Percentiles rank a stretch among this genome's conserved stretches.
phyloP scores from a whole-genome alignment of 306 rosid species.

The Acacia melanoxylon region DNA sequence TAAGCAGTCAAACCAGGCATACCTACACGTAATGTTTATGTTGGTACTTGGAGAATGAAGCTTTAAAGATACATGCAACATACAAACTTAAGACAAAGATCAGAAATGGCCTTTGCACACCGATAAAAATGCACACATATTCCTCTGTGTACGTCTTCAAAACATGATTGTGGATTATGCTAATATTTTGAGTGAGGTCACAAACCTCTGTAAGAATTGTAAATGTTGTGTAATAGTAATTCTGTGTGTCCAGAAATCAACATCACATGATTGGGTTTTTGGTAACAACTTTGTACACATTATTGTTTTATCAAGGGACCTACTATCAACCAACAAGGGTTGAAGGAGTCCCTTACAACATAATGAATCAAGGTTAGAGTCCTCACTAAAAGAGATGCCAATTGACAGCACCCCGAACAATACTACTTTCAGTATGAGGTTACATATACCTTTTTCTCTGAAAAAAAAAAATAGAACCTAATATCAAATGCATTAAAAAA shows the following conservation, averaged over 20 bases:
- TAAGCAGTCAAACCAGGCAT: constrained; percentile 13
- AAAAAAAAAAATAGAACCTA: no score
- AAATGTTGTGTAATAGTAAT: not conserved
- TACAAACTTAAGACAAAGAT: not conserved
- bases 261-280: not conserved
- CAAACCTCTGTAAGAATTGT: not conserved
- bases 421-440: no score
- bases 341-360: no score
- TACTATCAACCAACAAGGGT: no score
- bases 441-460: no score
- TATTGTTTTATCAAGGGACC: not conserved
- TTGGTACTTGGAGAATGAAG: not conserved
- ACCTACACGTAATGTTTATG: not conserved
- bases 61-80: not conserved
- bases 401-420: no score
- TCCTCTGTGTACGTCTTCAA: not conserved
- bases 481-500: not conserved
- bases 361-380: no score
- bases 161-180: not conserved
- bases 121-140: not conserved
- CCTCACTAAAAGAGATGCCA: no score
- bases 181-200: not conserved
- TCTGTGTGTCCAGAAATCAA: not conserved
- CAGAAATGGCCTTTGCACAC: not conserved
- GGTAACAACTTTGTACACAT: not conserved